Evolutionary conservation across 2,329 filamentous ascomycete genomes (phyloP), one percentile per base, ranked within the genome.

Genomic region (Phialophora verrucosa): DNA sequence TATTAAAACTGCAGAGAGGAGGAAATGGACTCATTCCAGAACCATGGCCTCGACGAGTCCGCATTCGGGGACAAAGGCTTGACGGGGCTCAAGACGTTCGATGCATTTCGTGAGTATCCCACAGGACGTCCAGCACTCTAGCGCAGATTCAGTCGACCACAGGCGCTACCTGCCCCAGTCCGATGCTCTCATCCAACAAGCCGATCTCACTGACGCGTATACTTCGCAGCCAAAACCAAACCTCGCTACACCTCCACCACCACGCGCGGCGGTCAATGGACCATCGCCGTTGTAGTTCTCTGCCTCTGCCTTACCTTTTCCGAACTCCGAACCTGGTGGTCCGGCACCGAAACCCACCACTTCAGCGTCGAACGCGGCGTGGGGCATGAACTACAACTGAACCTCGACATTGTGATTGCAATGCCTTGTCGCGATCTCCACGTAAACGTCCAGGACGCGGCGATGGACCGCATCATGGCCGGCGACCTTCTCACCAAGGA

Each of bases 291-390:
- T 81, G 82, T 90, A 67, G 69, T 91, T 59, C 83, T 96, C 69
- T 95, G 92, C 69, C 76, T 88, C 69, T 76, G 92, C 69, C 90
- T 99, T 66, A 83, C 91, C 72, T 88, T 90, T 82, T 87, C 88
- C 59, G 95, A 99, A 79, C 82, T 95, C 38, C 78, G 82, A 69
- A 88, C 90, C 63, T 98, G 94, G 93, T 95, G 91, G 86, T 83
- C 84, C 64, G 95, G 95, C 73, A 82, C 86, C 62, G 95, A 97
- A 75, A 88, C 88, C 63, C 94, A 98, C 78, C 91, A 91, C 67
- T 99, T 98, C 79, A 90, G 90, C 67, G 94, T 99, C 64, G 95
- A 98, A 79, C 95, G 96, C 80, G 92, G 92, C 71, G 85, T 99
- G 47, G 90, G 91, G 2, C 92, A 92, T 78, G 85, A 88, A 69